A percentile compares a stretch with the other conserved stretches of the same genome.
Conservation (phyloP, 108 stramenopile species). For the Skeletonema tropicum region DNA sequence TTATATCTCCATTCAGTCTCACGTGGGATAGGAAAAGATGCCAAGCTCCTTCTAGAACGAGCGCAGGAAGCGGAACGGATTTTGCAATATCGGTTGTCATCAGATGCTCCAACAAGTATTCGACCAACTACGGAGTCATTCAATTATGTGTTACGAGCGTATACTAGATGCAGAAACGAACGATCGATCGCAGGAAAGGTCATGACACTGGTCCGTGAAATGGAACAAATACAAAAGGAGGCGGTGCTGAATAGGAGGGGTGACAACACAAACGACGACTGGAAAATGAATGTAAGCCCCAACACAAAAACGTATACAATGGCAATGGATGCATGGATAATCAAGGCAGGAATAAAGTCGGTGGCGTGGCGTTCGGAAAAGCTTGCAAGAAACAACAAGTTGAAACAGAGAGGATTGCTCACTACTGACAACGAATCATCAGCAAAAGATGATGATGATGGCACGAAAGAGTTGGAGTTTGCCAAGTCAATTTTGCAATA, state of each 20-base stretch:
- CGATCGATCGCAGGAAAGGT: slow-evolving; percentile 43
- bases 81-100: slow-evolving; percentile 39
- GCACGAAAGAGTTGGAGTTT: slow-evolving; percentile 61
- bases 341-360: slow-evolving; percentile 61
- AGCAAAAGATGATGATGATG: slow-evolving; percentile 51
- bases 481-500: slow-evolving; percentile 60
- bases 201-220: slow-evolving; percentile 52
- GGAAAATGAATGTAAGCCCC: slow-evolving; percentile 47
- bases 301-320: slow-evolving; percentile 75
- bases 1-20: slow-evolving; percentile 72
- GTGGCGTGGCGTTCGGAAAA: slow-evolving; percentile 23
- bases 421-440: background rate
- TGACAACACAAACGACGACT: slow-evolving; percentile 22
- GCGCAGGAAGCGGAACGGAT: slow-evolving; percentile 59
- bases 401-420: slow-evolving; percentile 16
- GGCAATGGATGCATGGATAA: slow-evolving; percentile 70
- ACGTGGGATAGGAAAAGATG: slow-evolving; percentile 58
- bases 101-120: slow-evolving; percentile 37
- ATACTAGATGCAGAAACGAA: slow-evolving; percentile 68
- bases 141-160: slow-evolving; percentile 80
- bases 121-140: slow-evolving; percentile 73
- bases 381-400: background rate
- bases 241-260: slow-evolving; percentile 25
- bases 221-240: slow-evolving; percentile 66
- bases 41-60: slow-evolving; percentile 27